Evolutionary conservation across 352 stramenopile genomes (phyloP), one percentile per base, ranked within the genome.

Genomic region (Saprolegnia parasitica): DNA sequence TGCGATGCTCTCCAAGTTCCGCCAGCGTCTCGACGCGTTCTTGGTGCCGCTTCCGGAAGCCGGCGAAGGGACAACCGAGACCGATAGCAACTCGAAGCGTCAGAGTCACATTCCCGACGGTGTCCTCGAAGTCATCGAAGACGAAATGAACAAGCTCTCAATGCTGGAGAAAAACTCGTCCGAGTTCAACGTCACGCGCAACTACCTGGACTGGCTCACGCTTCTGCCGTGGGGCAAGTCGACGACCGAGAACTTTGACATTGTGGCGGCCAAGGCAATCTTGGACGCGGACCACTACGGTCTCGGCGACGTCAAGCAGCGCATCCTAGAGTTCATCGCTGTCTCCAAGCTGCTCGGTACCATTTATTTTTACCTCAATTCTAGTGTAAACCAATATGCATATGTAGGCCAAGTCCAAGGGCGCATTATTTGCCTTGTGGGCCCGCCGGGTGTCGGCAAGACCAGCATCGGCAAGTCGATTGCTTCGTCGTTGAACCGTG

Each of bases 251-350:
- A 98, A 98, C 62, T 98, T 99, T 77, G 96, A 99, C 75, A 82
- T 99, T 16, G 76, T 81, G 0, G 89, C 91, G 66, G 97, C 96
- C 5, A 89, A 96, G 75, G 76, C 91, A 71, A 91, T 98, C 56
- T 76, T 99, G 29, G 93, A 99, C 73, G 89, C 96, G 70, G 96
- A 99, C 71, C 97, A 99, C 77, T 99, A 99, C 76, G 97, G 97
- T 1, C 86, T 99, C 26, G 88, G 97, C 40, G 96, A 99, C 75
- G 97, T 99, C 64, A 99, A 99, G 77, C 92, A 99, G 65, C 97
- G 96, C 20, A 99, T 99, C 67, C 79, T 99, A 21, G 95, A 99
- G 81, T 99, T 99, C 72, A 98, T 99, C 71, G 97, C 98, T 1
- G 96, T 99, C 13, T 97, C 96, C 9, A 99, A 99, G 75, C 81